Conservation (phyloP, 208 protist genomes). For the Trichomonas tenax region DNA sequence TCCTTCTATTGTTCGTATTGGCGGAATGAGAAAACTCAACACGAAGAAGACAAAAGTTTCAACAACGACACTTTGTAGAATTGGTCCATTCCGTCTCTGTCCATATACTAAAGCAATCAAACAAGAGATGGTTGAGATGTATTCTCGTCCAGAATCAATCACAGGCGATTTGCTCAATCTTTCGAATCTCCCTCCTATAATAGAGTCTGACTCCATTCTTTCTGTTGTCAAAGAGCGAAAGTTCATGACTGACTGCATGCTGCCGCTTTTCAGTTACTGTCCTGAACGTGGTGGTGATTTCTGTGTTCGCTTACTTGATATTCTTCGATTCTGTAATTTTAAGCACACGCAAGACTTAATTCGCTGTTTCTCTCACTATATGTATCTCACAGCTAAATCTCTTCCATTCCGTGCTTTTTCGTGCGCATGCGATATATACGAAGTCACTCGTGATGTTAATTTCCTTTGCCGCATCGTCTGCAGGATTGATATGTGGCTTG, state of each 20-base stretch:
- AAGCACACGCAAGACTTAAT: neutral
- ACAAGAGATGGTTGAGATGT: neutral
- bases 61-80: neutral
- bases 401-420: neutral
- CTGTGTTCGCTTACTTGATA: neutral
- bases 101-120: neutral
- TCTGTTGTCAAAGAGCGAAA: neutral
- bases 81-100: neutral
- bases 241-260: neutral
- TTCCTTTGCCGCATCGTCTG: neutral
- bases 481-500: neutral
- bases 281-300: neutral
- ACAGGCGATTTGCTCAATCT: neutral
- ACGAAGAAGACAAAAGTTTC: neutral
- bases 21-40: neutral
- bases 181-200: neutral
- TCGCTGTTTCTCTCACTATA: neutral
- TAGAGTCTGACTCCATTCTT: neutral
- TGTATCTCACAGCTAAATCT: neutral
- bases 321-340: neutral
- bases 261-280: neutral
- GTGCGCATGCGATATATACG: neutral
- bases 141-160: neutral
- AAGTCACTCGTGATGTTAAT: neutral
- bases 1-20: neutral